Evolutionary conservation across 1,139 yeast genomes (phyloP), one percentile per base, ranked within the genome.

Genomic region (Yamadazyma sp.): DNA sequence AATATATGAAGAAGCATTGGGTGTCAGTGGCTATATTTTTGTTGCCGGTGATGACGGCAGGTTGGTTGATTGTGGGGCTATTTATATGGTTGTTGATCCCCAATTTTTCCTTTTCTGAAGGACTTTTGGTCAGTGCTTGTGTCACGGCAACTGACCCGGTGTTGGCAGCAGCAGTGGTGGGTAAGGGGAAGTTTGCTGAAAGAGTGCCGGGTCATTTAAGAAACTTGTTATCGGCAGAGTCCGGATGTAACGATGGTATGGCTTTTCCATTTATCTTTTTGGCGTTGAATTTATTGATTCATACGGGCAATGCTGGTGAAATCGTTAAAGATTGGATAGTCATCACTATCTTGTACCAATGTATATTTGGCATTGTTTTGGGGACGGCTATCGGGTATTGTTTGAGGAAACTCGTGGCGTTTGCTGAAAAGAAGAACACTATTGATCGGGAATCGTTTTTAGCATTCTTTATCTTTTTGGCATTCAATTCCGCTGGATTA

Each of bases 81-180:
- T 90, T 92, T 54, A 75, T 89, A 34, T 92, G 95, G 89, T 71
- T 77, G 20, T 70, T 92, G 24, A 82, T 92, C 23, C 97, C 97
- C 0, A 82, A 85, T n/a, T 71, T 92, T 43, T 67, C 75, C 44
- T 90, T 90, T 65, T 64, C 86, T 12, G 86, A 85, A 41, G 86
- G 90, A 5, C 73, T 92, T 33, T 72, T 86, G 36, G 82, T 92
- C 1, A 78, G 95, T 21, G 97, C 97, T 0, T 92, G 98, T 64
- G 82, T 92, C 28, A 92, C 98, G 0, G 97, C 98, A 2, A 92
- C 98, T 0, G 98, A 92, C 63, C 98, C 98, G 4, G 95, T 92
- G 37, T 73, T 92, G 56, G 98, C 98, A 1, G 95, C 96, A 27
- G 97, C 98, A 0, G 97, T 92, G 14, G 97, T 92, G 15, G 97